A percentile compares a stretch with the other conserved stretches of the same genome.
Conservation (phyloP, 2,329 filamentous ascomycete species). For the Orbilia javanica region DNA sequence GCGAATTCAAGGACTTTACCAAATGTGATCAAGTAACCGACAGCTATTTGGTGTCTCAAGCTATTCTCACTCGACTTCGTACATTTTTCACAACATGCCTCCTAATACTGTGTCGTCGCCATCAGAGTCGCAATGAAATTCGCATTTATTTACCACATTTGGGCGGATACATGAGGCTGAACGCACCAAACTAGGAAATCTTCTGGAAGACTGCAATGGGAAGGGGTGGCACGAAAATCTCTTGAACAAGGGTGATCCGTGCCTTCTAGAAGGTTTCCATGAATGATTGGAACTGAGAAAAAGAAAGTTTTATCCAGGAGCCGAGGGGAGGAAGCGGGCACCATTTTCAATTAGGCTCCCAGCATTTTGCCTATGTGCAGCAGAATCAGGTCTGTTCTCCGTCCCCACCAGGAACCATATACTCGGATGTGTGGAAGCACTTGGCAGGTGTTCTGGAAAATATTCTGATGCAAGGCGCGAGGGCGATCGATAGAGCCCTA, state of each 20-base stretch:
- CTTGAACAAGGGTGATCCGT: conserved; percentile 54
- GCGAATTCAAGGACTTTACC: background rate
- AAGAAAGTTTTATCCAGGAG: conserved; percentile 58
- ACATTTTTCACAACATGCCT: conserved; percentile 22
- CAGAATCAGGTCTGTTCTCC: conserved; percentile 50
- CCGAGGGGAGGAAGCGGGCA: conserved; percentile 57
- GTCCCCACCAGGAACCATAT: conserved; percentile 51
- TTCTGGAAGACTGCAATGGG: conserved; percentile 57
- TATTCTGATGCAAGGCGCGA: conserved; percentile 27
- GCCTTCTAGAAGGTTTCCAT: conserved; percentile 58
- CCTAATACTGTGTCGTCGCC: conserved; percentile 19
- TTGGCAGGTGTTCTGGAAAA: conserved; percentile 56
- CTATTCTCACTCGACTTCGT: background rate
- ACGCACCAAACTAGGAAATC: conserved; percentile 54
- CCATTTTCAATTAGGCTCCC: conserved; percentile 59
- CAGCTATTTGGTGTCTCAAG: background rate
- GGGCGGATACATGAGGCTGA: conserved; percentile 52
- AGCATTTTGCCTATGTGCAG: conserved; percentile 59
- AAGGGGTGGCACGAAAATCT: conserved; percentile 28
- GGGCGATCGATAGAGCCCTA: conserved; percentile 31
- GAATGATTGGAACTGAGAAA: conserved; percentile 39
- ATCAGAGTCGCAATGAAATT: conserved; percentile 6
- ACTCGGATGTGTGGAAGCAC: conserved; percentile 54
- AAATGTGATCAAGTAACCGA: background rate
- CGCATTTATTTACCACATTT: conserved; percentile 53